Base-by-base conservation (phyloP, 1,139 yeast genomes). In the Geotrichum fermentans region DNA sequence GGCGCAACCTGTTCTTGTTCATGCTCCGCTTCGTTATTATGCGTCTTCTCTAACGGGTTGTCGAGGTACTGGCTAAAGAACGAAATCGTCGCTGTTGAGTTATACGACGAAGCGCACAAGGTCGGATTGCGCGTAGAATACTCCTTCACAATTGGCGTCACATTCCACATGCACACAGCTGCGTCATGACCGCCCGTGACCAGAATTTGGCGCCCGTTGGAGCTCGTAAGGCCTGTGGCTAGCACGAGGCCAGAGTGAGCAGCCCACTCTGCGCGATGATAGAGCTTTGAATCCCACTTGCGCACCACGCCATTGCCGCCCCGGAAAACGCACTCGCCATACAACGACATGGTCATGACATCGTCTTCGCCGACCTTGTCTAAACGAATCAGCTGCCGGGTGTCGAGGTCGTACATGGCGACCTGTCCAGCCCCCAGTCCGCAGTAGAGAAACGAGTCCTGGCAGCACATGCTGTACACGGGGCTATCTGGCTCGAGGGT, bases 401-500 rank as follows among this genome's bases (percentile, higher is more conserved):
- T 88, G 47, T 82, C 78, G 47, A 89, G 70, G 60, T 90, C 97
- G 92, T 95, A 87, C 8, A 86, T 81, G 52, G 82, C 83, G 14
- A 89, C 75, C 28, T 73, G 71, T 11, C 96, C 94, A 52, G 80
- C 79, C 1, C 82, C 73, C 37, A 87, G 67, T 0, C 97, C 97
- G 57, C 88, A 86, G 62, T 87, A 89, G 6, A 89, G 64, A 56
- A 82, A 83, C 16, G 85, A 77, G 45, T 77, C 83, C 42, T 75
- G 71, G 14, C 78, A 70, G 6, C 81, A 72, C 71, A 87, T 76
- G 0, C 94, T 82, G 34, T 87, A 68, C 6, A 88, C 80, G 4
- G 87, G 77, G 35, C 81, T 87, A 2, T 79, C 80, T 58, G 85
- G 83, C 44, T 80, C 82, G 43, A 88, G 66, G 8, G 77, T 68